Base-by-base conservation (phyloP, 1,284 basidiomycete genomes). In the Papiliotrema fonsecae region DNA sequence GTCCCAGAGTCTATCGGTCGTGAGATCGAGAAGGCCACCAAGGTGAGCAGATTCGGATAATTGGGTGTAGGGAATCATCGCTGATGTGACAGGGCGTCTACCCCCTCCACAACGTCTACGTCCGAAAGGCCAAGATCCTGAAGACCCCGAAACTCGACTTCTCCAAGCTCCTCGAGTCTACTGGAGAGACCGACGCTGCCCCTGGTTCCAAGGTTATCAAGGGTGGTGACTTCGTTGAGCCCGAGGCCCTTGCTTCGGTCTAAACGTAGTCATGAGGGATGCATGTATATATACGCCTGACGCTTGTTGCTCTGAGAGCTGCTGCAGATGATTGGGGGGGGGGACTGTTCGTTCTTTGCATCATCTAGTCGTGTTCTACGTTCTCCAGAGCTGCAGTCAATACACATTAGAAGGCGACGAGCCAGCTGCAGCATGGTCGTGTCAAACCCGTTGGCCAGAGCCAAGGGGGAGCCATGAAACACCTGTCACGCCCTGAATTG, bases 1-100 rank as follows among this genome's bases (percentile, higher is more conserved):
- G 86, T 98, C 52, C 94, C 96, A 47, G 96, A 99, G 79, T 90
- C 90, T 55, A 98, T 99, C 68, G 96, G 96, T 65, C 86, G 93
- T 65, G 96, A 99, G 82, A 98, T 99, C 64, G 96, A 99, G 84
- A 99, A 99, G 82, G 86, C 93, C 51, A 84, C 86, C 61, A 74
- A 72, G 66, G 70, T 70, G 54, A 39, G 62, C 51, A 18, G 21
- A 21, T n/a, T 18, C 14, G 42, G 39, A 18, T 7, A 25, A 34
- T 4, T 11, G 22, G 31, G 27, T 25, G 27, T 34, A 7, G 11
- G 25, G 38, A 26, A 5, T 2, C n/a, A 40, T 26, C 5, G 18
- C 22, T 31, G 13, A 37, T 2, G n/a, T 14, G 40, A 4, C 82
- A 92, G 71, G 86, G 86, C 74, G 97, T 97, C 78, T 97, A 94